A percentile compares a stretch with the other conserved stretches of the same genome.
Evolutionary conservation across 768 basidiomycete genomes (phyloP).

Genomic region (Russula compacta): DNA sequence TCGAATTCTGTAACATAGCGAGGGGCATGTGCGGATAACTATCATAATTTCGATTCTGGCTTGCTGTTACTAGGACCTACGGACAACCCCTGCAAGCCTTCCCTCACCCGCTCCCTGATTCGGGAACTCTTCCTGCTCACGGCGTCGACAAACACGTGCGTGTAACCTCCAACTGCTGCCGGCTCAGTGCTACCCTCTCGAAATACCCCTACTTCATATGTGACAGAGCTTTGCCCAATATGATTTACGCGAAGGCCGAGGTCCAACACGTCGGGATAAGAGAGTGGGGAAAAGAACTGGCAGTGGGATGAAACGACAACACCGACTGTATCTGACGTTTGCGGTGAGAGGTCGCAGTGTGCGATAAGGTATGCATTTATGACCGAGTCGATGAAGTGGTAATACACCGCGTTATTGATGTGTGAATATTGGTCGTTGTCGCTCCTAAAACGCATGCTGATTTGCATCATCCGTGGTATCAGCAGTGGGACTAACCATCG

Average conservation of each 20-base stretch:
- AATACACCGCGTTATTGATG: constrained; percentile 74
- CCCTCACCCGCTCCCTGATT: constrained; percentile 36
- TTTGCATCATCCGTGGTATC: constrained; percentile 1
- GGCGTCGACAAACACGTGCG: constrained; percentile 75
- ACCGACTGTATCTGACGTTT: constrained; percentile 48
- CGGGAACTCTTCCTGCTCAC: constrained; percentile 44
- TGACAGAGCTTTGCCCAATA: constrained; percentile 66
- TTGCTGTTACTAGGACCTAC: background rate
- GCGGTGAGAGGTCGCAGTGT: constrained; percentile 48
- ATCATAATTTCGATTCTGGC: constrained; percentile 3
- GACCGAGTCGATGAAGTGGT: constrained; percentile 74
- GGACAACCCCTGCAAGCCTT: constrained; percentile 38
- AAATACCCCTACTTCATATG: constrained; percentile 76
- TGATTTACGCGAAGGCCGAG: constrained; percentile 60
- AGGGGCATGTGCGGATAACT: background rate
- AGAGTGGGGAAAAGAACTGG: constrained; percentile 65
- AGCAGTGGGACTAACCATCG: constrained; percentile 44
- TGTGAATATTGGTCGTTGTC: constrained; percentile 85
- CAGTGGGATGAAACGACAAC: constrained; percentile 74
- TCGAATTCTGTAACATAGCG: background rate
- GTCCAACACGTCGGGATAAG: constrained; percentile 63
- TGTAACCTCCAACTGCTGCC: constrained; percentile 50
- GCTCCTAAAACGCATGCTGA: constrained; percentile 40
- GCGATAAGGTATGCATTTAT: constrained; percentile 72
- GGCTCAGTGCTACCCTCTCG: constrained; percentile 30